Evolutionary conservation across 2,329 filamentous ascomycete genomes (phyloP).

Genomic region (Colletotrichum lini): DNA sequence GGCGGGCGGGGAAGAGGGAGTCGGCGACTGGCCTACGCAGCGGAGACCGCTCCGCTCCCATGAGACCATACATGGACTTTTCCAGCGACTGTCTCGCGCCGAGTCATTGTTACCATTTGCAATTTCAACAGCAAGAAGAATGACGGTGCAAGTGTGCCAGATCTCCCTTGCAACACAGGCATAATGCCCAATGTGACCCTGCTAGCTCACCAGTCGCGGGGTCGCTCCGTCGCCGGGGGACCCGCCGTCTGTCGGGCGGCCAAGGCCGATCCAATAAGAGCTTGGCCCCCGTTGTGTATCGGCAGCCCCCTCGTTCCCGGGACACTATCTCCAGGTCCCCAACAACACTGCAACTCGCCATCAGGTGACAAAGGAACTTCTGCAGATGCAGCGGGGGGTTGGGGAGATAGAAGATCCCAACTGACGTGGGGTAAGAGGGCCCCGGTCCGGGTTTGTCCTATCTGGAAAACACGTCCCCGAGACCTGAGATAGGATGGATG

Average conservation of each 20-base stretch:
- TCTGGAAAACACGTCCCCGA: slow-evolving; percentile 1
- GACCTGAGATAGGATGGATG: neutral
- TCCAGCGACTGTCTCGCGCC: neutral
- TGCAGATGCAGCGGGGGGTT: neutral
- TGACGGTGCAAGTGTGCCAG: neutral
- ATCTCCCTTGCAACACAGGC: neutral
- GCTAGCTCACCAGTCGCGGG: neutral
- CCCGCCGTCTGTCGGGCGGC: slow-evolving; percentile 20
- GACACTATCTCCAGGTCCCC: slow-evolving; percentile 6
- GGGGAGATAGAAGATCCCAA: slow-evolving; percentile 1
- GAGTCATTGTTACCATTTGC: neutral
- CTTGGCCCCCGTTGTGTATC: slow-evolving; percentile 12
- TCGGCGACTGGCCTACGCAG: neutral
- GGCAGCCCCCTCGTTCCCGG: slow-evolving; percentile 13
- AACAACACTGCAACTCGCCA: slow-evolving; percentile 3
- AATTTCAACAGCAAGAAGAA: neutral
- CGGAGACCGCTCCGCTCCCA: slow-evolving; percentile 13
- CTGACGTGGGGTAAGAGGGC: neutral
- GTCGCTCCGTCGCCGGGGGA: slow-evolving; percentile 15
- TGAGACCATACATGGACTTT: neutral
- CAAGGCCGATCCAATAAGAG: slow-evolving; percentile 32
- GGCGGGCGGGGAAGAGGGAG: neutral
- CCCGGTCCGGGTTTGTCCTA: slow-evolving; percentile 6
- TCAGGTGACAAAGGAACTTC: slow-evolving; percentile 12
- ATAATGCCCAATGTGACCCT: neutral